A percentile compares a stretch with the other conserved stretches of the same genome.
Conservation (phyloP, 2,329 filamentous ascomycete genomes). For the Aureobasidium vineae region DNA sequence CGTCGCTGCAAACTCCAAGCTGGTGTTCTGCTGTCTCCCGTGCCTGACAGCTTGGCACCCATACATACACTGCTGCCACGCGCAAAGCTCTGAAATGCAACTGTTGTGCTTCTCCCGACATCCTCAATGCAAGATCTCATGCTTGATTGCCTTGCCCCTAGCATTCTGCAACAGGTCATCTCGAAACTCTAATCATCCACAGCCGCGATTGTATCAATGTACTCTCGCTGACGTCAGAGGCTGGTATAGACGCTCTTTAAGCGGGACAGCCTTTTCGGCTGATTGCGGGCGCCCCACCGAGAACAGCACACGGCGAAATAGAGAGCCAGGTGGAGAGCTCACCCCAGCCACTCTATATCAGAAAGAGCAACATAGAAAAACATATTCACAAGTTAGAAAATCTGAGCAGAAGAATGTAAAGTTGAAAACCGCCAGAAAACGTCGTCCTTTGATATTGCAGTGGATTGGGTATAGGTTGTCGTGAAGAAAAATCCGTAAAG, state of each 20-base stretch:
- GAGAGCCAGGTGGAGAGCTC: not conserved
- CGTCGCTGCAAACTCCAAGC: not conserved
- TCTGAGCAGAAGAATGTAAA: not conserved
- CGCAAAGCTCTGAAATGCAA: not conserved
- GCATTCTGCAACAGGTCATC: conserved; percentile 1
- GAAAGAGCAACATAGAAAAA: not conserved
- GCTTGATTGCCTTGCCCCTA: not conserved
- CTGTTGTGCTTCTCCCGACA: not conserved
- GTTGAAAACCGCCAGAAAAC: conserved; percentile 5
- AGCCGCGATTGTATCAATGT: not conserved
- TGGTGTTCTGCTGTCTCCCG: not conserved
- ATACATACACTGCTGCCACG: not conserved
- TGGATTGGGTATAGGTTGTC: conserved; percentile 17
- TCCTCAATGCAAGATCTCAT: not conserved
- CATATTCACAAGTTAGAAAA: not conserved
- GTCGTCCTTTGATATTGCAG: conserved; percentile 22
- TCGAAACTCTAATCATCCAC: not conserved
- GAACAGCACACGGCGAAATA: conserved; percentile 1
- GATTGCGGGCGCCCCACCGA: conserved; percentile 8
- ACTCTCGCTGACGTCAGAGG: conserved; percentile 10
- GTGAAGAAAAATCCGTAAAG: conserved; percentile 27
- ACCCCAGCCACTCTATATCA: not conserved
- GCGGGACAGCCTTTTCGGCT: not conserved
- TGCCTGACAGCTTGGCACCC: conserved; percentile 5
- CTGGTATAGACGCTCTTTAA: conserved; percentile 1